Conservation (phyloP, 75 land plant genomes). For the Sequoiadendron giganteum region DNA sequence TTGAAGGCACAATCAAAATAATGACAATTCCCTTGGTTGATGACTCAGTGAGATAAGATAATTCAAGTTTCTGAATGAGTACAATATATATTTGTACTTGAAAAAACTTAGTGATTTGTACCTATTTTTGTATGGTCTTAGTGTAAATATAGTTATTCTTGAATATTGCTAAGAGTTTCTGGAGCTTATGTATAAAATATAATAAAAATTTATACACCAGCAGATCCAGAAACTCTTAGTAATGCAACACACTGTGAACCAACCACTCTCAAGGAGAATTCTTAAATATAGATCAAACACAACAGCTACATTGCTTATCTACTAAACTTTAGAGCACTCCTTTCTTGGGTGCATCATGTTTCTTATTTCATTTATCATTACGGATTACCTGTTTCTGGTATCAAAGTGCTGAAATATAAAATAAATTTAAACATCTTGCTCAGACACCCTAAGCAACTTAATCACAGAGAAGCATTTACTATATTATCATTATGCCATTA, state of each 20-base stretch:
- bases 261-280: no score
- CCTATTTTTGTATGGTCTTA: neutral
- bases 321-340: neutral
- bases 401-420: neutral
- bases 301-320: neutral
- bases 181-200: no score
- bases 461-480: neutral
- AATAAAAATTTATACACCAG: no score
- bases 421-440: neutral
- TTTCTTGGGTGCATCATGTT: neutral
- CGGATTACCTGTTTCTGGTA: neutral
- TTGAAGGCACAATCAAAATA: neutral
- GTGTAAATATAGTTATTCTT: no score
- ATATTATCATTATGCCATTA: neutral
- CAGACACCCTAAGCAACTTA: neutral
- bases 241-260: no score
- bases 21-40: neutral
- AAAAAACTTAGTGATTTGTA: no score
- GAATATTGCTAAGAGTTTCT: no score
- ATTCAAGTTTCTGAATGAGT: neutral
- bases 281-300: no score
- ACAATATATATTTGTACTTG: no score
- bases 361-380: neutral
- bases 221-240: no score
- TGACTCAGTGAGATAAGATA: neutral